Conservation (phyloP, 2,329 filamentous ascomycete genomes). For the Sclerotinia borealis region DNA sequence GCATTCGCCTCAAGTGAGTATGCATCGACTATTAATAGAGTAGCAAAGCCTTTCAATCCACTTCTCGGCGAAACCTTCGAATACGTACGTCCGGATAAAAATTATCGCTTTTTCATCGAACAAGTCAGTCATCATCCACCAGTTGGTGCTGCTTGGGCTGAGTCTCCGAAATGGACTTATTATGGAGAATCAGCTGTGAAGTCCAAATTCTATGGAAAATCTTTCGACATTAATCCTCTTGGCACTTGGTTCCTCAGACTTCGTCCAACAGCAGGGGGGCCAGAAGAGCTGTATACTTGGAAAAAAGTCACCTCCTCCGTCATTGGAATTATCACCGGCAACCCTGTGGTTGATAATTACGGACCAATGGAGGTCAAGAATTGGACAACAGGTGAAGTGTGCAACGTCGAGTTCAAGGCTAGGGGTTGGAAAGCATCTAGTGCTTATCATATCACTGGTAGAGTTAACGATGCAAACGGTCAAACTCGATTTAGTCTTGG, state of each 20-base stretch:
- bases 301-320: constrained; percentile 98
- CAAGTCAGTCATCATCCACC: constrained; percentile 98
- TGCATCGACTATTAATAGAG: constrained; percentile 90
- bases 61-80: constrained; percentile 95
- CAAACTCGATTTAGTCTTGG: constrained; percentile 83
- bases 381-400: constrained; percentile 90
- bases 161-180: constrained; percentile 92
- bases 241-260: constrained; percentile 95
- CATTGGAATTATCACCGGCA: constrained; percentile 97
- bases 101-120: constrained; percentile 97
- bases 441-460: constrained; percentile 82
- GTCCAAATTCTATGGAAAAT: constrained; percentile 96
- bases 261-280: constrained; percentile 66
- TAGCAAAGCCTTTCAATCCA: constrained; percentile 97
- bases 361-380: constrained; percentile 97
- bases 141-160: constrained; percentile 86
- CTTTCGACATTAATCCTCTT: constrained; percentile 92
- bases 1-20: constrained; percentile 96
- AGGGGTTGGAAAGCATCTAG: constrained; percentile 93
- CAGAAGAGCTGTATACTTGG: constrained; percentile 92
- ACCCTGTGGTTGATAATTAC: constrained; percentile 95
- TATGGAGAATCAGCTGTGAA: constrained; percentile 93
- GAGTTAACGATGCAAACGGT: constrained; percentile 74
- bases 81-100: constrained; percentile 91
- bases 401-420: constrained; percentile 84